These are phyloP conservation scores for Mycena olivaceomarginata DNA, from an alignment of 768 basidiomycete species.

Conservation along the genomic window DNA sequence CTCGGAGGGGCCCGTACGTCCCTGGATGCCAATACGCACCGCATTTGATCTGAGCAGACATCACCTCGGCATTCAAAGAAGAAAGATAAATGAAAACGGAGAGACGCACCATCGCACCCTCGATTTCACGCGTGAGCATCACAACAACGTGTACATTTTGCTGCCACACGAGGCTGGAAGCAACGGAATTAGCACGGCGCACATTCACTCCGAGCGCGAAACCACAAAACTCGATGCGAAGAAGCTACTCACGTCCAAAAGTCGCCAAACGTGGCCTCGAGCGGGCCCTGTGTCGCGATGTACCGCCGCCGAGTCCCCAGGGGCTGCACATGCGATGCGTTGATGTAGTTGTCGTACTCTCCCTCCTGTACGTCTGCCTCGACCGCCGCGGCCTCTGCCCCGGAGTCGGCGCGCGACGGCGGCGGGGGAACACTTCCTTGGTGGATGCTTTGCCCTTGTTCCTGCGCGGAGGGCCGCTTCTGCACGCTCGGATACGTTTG, in stretches of 20 bases:
- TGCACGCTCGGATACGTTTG: background rate
- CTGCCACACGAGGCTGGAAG: slow-evolving; percentile 88
- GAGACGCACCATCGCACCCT: slow-evolving; percentile 77
- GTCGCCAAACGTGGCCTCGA: slow-evolving; percentile 91
- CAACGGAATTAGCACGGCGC: background rate
- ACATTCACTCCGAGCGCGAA: background rate
- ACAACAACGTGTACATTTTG: slow-evolving; percentile 96
- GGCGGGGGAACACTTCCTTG: background rate
- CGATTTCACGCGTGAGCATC: slow-evolving; percentile 96
- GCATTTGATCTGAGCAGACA: slow-evolving; percentile 77
- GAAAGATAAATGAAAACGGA: background rate
- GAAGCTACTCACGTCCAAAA: slow-evolving; percentile 90
- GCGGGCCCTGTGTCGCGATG: slow-evolving; percentile 97
- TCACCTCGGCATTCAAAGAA: background rate
- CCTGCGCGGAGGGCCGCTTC: background rate
- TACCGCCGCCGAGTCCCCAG: slow-evolving; percentile 88
- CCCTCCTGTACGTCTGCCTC: slow-evolving; percentile 72
- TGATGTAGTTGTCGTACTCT: slow-evolving; percentile 90
- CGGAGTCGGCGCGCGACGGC: background rate
- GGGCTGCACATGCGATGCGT: slow-evolving; percentile 95
- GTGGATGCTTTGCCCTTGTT: background rate
- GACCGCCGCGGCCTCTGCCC: background rate
- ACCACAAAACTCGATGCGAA: background rate
- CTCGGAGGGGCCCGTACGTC: slow-evolving; percentile 81
- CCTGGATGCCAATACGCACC: slow-evolving; percentile 90